Conservation (phyloP, 2,329 filamentous ascomycete genomes). For the Stromatinia cepivora region DNA sequence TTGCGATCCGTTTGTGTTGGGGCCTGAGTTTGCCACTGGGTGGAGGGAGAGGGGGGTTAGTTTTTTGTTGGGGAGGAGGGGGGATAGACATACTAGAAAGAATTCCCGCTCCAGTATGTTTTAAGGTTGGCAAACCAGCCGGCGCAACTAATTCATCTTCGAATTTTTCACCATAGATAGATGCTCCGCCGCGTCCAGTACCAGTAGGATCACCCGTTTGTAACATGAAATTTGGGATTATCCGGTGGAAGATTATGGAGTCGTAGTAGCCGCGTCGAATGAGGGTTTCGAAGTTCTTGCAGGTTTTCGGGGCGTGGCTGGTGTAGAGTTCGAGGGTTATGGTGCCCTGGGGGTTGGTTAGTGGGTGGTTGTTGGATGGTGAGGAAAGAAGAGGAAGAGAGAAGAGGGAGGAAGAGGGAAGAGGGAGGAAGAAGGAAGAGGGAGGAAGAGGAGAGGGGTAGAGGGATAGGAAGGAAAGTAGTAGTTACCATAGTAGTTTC, state of each 20-base stretch:
- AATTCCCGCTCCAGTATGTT: slow-evolving; percentile 92
- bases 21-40: slow-evolving; percentile 82
- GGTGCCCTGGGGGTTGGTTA: slow-evolving; percentile 60
- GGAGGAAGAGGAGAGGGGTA: too few species aligned
- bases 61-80: too few species aligned
- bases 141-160: slow-evolving; percentile 81
- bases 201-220: slow-evolving; percentile 94
- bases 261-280: slow-evolving; percentile 85
- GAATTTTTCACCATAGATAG: slow-evolving; percentile 92
- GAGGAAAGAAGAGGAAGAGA: too few species aligned
- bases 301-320: slow-evolving; percentile 80
- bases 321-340: slow-evolving; percentile 90
- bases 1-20: slow-evolving; percentile 90
- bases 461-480: not conserved
- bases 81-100: slow-evolving; percentile 57
- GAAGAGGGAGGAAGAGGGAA: not conserved
- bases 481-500: slow-evolving; percentile 79
- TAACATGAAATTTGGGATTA: slow-evolving; percentile 96
- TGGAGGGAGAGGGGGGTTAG: too few species aligned
- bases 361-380: not conserved
- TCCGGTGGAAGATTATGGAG: slow-evolving; percentile 82
- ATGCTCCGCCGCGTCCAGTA: slow-evolving; percentile 83
- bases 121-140: slow-evolving; percentile 54
- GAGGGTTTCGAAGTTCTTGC: slow-evolving; percentile 83
- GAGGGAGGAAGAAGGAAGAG: too few species aligned